Evolutionary conservation across 2,329 filamentous ascomycete genomes (phyloP), one percentile per base, ranked within the genome.

Genomic region (Stachybotrys elegans): DNA sequence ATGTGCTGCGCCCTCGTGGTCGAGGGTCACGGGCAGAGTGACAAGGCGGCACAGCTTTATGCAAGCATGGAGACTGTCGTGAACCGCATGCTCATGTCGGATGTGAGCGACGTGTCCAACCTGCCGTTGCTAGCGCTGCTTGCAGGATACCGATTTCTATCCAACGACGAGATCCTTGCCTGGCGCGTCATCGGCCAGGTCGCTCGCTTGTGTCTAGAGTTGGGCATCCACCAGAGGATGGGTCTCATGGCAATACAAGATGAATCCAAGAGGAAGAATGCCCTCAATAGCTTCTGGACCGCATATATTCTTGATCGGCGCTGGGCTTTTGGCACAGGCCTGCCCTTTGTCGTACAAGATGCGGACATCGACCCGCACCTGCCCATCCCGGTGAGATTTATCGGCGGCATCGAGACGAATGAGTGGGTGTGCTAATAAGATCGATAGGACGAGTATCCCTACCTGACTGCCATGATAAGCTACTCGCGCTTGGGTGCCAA

Each of bases 131-230:
- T 82, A 12, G 72, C 70, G 14, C 66, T 81, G 5, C 57, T 76
- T 44, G 74, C 74, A 6, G 76, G 75, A 19, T 96, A 90, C 62
- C 79, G 92, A 51, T 96, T 94, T 57, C 81, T 95, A 41, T 82
- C 81, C 31, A 90, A 92, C 54, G 88, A 95, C 50, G 91, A 96
- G 62, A 76, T 86, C 4, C 76, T 93, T 42, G 86, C 89, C 0
- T 96, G 92, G 84, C 81, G 91, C 12, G 76, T 93, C 36, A 91
- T 94, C 59, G 91, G 91, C 2, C 76, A 94, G 49, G 86, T 90
- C 4, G 81, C 86, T 13, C 78, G 90, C 5, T 76, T 93, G 61
- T 94, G 88, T 50, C 68, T 89, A 22, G 86, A 90, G 61, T 71
- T 94, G 47, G 91, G 90, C 3, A 73, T 95, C n/a, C 88, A 95